These are phyloP conservation scores for Streptanthus diversifolius DNA, from an alignment of 345 rosid species.

Conservation along the genomic window DNA sequence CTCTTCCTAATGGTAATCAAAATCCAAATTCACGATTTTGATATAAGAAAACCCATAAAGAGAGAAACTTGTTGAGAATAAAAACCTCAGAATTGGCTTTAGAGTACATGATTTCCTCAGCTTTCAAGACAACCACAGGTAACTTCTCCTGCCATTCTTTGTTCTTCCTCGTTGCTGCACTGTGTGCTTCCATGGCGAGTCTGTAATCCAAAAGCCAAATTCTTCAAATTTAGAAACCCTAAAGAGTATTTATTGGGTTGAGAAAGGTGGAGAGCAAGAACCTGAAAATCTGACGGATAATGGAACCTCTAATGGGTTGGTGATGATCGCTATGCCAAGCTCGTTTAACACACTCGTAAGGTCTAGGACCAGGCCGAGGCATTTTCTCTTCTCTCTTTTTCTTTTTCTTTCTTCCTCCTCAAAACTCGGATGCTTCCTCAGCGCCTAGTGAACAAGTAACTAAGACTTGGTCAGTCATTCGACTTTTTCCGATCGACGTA, in stretches of 20 bases:
- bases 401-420: neutral
- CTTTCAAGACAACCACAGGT: conserved; percentile 70
- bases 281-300: conserved; percentile 94
- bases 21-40: neutral
- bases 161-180: conserved; percentile 64
- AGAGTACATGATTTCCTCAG: conserved; percentile 96
- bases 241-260: neutral
- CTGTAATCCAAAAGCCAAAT: conserved; percentile 40
- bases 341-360: conserved; percentile 89
- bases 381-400: conserved; percentile 35
- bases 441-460: neutral
- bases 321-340: conserved; percentile 99
- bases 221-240: conserved; percentile 14
- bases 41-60: conserved; percentile 21
- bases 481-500: neutral
- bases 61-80: conserved; percentile 5
- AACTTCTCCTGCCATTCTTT: conserved; percentile 92
- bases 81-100: conserved; percentile 95
- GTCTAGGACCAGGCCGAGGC: conserved; percentile 95
- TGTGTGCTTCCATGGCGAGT: conserved; percentile 62
- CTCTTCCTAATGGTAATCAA: conserved; percentile 52
- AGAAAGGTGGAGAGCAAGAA: conserved; percentile 32
- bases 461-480: no score
- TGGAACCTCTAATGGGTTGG: conserved; percentile 81
- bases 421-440: neutral